A percentile compares a stretch with the other conserved stretches of the same genome.
phyloP scores from a whole-genome alignment of 2,329 filamentous ascomycete genomes.

The Alternaria sp. region DNA sequence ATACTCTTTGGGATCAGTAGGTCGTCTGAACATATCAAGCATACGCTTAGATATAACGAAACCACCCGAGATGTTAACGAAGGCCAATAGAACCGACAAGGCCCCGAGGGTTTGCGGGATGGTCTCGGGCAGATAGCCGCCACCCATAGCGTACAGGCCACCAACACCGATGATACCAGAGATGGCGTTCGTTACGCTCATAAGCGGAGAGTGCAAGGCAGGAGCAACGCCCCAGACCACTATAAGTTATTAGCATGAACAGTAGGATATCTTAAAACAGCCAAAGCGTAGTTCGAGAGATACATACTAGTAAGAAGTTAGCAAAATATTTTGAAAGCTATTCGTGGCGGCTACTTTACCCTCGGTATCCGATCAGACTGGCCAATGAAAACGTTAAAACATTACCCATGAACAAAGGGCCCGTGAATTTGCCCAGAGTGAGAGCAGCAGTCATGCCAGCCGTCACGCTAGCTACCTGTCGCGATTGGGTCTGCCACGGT shows the following conservation, averaged over 20 bases:
- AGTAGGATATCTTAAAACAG: background rate
- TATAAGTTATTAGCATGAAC: background rate
- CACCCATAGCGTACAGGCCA: slow-evolving; percentile 86
- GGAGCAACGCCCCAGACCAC: slow-evolving; percentile 87
- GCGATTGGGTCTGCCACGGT: slow-evolving; percentile 79
- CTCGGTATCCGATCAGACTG: slow-evolving; percentile 81
- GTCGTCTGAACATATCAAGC: slow-evolving; percentile 71
- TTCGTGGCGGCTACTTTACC: background rate
- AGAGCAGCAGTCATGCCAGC: slow-evolving; percentile 78
- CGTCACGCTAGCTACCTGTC: slow-evolving; percentile 76
- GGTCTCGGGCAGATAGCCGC: slow-evolving; percentile 66
- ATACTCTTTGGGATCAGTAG: slow-evolving; percentile 86
- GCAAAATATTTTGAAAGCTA: background rate
- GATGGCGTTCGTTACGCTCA: slow-evolving; percentile 94
- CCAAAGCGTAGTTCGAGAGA: background rate
- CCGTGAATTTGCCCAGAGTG: slow-evolving; percentile 79
- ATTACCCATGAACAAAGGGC: slow-evolving; percentile 84
- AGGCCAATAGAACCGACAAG: slow-evolving; percentile 79
- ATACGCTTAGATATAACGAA: slow-evolving; percentile 93
- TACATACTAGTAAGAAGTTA: background rate
- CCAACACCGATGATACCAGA: slow-evolving; percentile 88
- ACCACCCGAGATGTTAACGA: slow-evolving; percentile 86
- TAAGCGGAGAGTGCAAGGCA: slow-evolving; percentile 84
- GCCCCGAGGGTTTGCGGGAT: slow-evolving; percentile 80
- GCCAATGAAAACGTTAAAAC: slow-evolving; percentile 84